A percentile compares a stretch with the other conserved stretches of the same genome.
Conservation (phyloP, 768 basidiomycete genomes). For the Pleurotus sapidus region DNA sequence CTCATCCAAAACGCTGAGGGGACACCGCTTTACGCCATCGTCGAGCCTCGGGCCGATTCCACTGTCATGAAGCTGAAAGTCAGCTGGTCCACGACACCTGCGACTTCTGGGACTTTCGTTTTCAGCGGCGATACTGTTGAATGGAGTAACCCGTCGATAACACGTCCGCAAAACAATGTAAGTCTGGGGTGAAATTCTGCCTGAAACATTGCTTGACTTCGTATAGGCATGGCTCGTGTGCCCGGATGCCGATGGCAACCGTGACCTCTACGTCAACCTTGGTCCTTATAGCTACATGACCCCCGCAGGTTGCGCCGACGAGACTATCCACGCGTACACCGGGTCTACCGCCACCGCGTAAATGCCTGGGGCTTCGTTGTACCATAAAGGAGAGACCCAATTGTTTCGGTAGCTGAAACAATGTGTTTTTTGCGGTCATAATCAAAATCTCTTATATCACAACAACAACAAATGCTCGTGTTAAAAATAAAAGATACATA, state of each 20-base stretch:
- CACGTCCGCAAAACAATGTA: constrained; percentile 51
- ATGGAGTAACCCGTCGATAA: constrained; percentile 50
- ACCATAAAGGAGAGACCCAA: too few species aligned
- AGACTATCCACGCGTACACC: constrained; percentile 61
- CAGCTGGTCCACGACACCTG: constrained; percentile 44
- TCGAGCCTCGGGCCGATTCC: constrained; percentile 43
- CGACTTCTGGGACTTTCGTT: constrained; percentile 46
- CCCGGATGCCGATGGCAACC: constrained; percentile 42
- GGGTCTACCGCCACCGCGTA: constrained; percentile 44
- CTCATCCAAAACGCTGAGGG: constrained; percentile 37
- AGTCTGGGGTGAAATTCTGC: constrained; percentile 12
- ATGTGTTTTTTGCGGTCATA: too few species aligned
- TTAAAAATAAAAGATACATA: too few species aligned
- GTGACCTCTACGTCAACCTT: constrained; percentile 49
- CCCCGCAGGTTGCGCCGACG: constrained; percentile 56
- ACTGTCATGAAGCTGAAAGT: constrained; percentile 46
- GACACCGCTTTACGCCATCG: constrained; percentile 45
- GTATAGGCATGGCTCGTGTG: constrained; percentile 51
- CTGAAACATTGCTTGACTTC: too few species aligned
- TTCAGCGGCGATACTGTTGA: constrained; percentile 59
- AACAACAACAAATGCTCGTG: too few species aligned
- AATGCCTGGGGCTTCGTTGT: neutral
- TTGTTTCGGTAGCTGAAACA: too few species aligned
- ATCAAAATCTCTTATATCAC: too few species aligned
- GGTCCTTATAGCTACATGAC: constrained; percentile 53